Conservation (phyloP, 2,329 filamentous ascomycete species). For the Peltaster fructicola region DNA sequence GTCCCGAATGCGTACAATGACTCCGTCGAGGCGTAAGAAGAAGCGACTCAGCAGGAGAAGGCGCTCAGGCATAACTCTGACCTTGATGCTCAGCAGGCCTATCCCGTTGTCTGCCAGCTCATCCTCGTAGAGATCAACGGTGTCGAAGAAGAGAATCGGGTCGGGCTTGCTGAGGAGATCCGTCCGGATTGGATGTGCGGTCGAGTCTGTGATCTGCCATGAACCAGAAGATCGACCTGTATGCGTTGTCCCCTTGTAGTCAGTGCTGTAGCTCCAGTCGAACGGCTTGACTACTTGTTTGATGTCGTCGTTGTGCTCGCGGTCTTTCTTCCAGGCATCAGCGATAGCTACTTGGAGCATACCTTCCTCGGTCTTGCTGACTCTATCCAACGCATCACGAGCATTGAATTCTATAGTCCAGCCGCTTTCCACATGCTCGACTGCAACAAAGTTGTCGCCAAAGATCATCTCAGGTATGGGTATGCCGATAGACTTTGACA, state of each 20-base stretch:
- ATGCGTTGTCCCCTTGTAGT: slow-evolving; percentile 56
- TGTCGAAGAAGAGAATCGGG: slow-evolving; percentile 91
- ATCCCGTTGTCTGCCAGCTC: slow-evolving; percentile 97
- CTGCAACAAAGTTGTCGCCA: slow-evolving; percentile 70
- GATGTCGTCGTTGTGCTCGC: slow-evolving; percentile 64
- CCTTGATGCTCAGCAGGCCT: slow-evolving; percentile 72
- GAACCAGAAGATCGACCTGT: slow-evolving; percentile 4
- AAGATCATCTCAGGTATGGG: slow-evolving; percentile 98
- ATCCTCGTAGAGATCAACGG: slow-evolving; percentile 91
- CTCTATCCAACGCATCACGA: slow-evolving; percentile 69
- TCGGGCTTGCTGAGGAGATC: slow-evolving; percentile 76
- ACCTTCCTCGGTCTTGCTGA: slow-evolving; percentile 80
- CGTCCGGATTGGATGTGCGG: slow-evolving; percentile 52
- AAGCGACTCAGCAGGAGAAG: slow-evolving; percentile 72
- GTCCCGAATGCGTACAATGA: slow-evolving; percentile 72
- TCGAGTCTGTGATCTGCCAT: slow-evolving; percentile 15
- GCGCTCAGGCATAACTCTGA: slow-evolving; percentile 78
- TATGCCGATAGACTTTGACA: slow-evolving; percentile 64
- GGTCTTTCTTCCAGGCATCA: slow-evolving; percentile 61
- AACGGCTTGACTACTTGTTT: slow-evolving; percentile 90
- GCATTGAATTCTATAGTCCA: slow-evolving; percentile 74
- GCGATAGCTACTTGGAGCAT: slow-evolving; percentile 94
- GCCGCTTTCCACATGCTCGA: slow-evolving; percentile 54
- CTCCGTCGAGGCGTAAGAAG: slow-evolving; percentile 86
- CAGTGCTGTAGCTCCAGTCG: slow-evolving; percentile 93